phyloP scores from a whole-genome alignment of 768 basidiomycete genomes.

The Termitomyces sp. region DNA sequence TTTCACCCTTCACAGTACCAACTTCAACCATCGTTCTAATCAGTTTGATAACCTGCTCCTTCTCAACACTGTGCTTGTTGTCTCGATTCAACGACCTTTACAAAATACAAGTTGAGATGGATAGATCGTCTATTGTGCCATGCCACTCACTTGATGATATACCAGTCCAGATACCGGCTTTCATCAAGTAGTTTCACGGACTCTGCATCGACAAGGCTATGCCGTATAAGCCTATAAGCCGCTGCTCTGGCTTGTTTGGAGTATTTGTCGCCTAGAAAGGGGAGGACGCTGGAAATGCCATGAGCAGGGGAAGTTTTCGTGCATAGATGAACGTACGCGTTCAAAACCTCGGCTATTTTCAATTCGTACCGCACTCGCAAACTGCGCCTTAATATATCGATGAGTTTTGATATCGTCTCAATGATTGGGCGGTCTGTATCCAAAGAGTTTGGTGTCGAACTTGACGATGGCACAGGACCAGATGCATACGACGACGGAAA shows the following conservation, averaged over 20 bases:
- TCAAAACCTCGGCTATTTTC: conserved; percentile 60
- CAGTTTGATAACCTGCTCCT: conserved; percentile 89
- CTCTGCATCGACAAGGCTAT: conserved; percentile 67
- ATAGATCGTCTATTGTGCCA: background rate
- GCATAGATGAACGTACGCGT: conserved; percentile 49
- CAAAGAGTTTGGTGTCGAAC: conserved; percentile 27
- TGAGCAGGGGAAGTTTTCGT: background rate
- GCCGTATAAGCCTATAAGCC: conserved; percentile 79
- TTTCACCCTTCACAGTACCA: conserved; percentile 51
- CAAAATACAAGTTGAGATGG: conserved; percentile 3
- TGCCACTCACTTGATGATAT: conserved; percentile 72
- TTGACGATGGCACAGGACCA: conserved; percentile 26
- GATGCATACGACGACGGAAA: conserved; percentile 28
- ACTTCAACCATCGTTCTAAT: conserved; percentile 79
- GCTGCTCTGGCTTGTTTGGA: conserved; percentile 72
- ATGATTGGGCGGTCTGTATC: conserved; percentile 53
- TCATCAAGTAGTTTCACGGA: conserved; percentile 59
- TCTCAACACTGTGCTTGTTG: conserved; percentile 75
- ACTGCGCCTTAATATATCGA: conserved; percentile 60
- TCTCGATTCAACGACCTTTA: conserved; percentile 79
- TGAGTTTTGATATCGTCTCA: conserved; percentile 60
- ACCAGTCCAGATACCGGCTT: conserved; percentile 72
- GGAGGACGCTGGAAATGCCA: conserved; percentile 55
- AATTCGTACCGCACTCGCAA: conserved; percentile 75
- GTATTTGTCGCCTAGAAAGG: conserved; percentile 69